Evolutionary conservation across 768 basidiomycete species (phyloP).

Genomic region (Lentinula raphanica): DNA sequence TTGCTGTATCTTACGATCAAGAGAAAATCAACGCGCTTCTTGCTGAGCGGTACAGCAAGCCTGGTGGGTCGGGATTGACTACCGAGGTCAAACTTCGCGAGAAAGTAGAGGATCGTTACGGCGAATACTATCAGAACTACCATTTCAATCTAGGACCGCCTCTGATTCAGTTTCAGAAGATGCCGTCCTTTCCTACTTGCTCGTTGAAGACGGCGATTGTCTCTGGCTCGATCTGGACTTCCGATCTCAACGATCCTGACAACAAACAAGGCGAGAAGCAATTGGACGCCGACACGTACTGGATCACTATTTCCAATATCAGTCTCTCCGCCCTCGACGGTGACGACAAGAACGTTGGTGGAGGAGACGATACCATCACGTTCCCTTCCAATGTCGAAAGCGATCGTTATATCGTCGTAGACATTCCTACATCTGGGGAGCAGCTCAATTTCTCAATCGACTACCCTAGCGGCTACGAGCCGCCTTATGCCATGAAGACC

Average conservation of each 20-base stretch:
- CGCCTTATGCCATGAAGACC: not conserved
- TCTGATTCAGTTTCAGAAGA: not conserved
- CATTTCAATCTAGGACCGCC: not conserved
- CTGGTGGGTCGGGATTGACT: not conserved
- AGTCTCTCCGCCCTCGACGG: not conserved
- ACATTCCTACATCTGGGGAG: not conserved
- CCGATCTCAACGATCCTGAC: not conserved
- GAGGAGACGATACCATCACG: not conserved
- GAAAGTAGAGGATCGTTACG: not conserved
- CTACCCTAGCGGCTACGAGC: not conserved
- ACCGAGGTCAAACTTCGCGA: not conserved
- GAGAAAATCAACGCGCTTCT: not conserved
- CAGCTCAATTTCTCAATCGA: not conserved
- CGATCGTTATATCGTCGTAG: not conserved
- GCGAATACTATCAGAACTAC: not conserved
- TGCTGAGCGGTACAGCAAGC: not conserved
- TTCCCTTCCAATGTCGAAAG: not conserved
- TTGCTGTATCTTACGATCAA: not conserved
- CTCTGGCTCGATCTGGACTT: not conserved
- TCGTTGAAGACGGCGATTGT: not conserved
- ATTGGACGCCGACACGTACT: not conserved
- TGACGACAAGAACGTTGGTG: not conserved
- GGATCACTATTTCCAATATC: not conserved
- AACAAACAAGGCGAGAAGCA: not conserved
- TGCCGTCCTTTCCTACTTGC: not conserved